Base-by-base conservation (phyloP, 2,329 filamentous ascomycete genomes). In the Colletotrichum godetiae region DNA sequence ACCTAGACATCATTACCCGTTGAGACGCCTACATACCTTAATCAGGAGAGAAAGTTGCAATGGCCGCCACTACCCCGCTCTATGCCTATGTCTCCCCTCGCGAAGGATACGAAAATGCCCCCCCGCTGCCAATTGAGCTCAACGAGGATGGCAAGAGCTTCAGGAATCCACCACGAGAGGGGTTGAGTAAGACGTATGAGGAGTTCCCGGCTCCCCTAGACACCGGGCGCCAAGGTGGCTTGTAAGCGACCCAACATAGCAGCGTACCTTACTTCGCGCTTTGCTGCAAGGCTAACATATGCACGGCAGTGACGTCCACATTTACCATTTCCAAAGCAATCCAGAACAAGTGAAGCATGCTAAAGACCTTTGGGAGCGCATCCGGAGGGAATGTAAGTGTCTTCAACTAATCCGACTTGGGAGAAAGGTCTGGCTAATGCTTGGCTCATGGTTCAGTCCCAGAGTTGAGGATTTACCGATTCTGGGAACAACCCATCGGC, bases 401-500 rank as follows among this genome's bases (percentile, higher is more conserved):
- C 58, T 57, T 53, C 66, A 11, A 58, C 24, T n/a, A 24, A 15
- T 8, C 27, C 19, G 11, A 12, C 31, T n/a, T 13, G 37, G 22
- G 33, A 29, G n/a, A 53, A 35, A 29, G 11, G 49, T 61, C 73
- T 63, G 63, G 22, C 29, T 13, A 15, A 42, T 42, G 13, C 19
- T 8, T 42, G 37, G 13, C 19, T 42, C 37, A n/a, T 5, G 0
- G 27, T 55, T 8, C 73, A 95, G 93, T 97, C 79, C 95, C 95
- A 10, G 95, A 98, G 80, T 86, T 97, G 22, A 89, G 95, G 67
- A 92, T 97, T 77, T 97, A 98, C 81, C 86, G 82, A 15, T 86
- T 97, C 76, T 97, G 91, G 89, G 92, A 97, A 76, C 83, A 85
- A 15, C 94, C 95, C 0, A 82, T 98, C 33, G 95, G 95, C 0